phyloP scores from a whole-genome alignment of 106 monocot species.

The Gastrodia elata region DNA sequence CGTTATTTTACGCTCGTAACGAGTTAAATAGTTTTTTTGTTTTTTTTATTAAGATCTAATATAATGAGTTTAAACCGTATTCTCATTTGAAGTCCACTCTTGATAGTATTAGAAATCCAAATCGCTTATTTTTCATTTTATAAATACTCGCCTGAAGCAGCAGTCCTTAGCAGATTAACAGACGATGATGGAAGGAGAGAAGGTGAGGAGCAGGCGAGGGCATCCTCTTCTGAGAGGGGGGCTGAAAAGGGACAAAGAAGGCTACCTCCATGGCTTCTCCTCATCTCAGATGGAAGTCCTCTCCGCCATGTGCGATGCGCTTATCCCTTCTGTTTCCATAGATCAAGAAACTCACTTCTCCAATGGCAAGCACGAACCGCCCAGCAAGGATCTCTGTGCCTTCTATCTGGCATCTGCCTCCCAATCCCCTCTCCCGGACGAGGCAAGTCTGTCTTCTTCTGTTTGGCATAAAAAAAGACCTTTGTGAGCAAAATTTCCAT shows the following conservation, averaged over 20 bases:
- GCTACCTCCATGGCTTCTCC: conserved; percentile 47
- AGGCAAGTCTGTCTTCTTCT: conserved; percentile 25
- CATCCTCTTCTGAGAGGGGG: conserved; percentile 60
- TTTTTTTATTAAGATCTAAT: too few relatives aligned
- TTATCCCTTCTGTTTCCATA: conserved; percentile 43
- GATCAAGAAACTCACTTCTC: conserved; percentile 25
- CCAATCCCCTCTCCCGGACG: conserved; percentile 47
- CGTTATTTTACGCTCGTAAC: too few relatives aligned
- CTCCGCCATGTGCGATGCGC: conserved; percentile 60
- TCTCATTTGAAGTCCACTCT: too few relatives aligned
- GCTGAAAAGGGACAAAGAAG: conserved; percentile 9
- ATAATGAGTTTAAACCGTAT: too few relatives aligned
- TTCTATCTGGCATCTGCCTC: conserved; percentile 60
- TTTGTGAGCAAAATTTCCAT: too few relatives aligned
- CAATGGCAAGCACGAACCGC: conserved; percentile 28
- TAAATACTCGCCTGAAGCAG: too few relatives aligned
- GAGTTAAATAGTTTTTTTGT: too few relatives aligned
- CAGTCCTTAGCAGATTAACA: too few relatives aligned
- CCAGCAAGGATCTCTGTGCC: conserved; percentile 31
- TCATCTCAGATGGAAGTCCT: conserved; percentile 36
- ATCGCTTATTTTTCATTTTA: too few relatives aligned
- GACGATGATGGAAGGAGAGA: conserved; percentile 8
- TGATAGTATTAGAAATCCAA: too few relatives aligned
- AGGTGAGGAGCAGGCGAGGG: conserved; percentile 14
- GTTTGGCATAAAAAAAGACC: too few relatives aligned